Percentiles rank a stretch among this genome's conserved stretches.
Conservation (phyloP, 2,329 filamentous ascomycete species). For the Didymella keratinophila region DNA sequence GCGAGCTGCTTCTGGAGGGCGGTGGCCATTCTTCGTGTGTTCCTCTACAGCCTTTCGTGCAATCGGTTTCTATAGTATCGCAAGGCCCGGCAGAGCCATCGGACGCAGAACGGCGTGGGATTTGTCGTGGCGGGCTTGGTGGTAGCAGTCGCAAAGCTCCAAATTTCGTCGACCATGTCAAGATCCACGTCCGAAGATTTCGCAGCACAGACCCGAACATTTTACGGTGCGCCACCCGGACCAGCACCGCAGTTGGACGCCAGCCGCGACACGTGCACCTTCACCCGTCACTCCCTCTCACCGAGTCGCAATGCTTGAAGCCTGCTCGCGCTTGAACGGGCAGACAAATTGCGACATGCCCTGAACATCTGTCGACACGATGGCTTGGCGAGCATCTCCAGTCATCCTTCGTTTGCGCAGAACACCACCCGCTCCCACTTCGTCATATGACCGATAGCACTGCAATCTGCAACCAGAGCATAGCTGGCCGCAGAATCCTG, state of each 20-base stretch:
- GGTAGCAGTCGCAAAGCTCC: too few relatives aligned
- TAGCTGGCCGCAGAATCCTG: too few relatives aligned
- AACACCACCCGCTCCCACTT: too few relatives aligned
- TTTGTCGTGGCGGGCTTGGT: constrained; percentile 28
- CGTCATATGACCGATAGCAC: too few relatives aligned
- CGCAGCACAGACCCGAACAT: constrained; percentile 6
- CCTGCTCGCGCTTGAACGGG: neutral
- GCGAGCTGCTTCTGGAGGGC: constrained; percentile 93
- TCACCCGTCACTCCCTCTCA: neutral
- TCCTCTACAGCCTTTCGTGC: too few relatives aligned
- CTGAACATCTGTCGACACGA: neutral
- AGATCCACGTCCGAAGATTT: constrained; percentile 7
- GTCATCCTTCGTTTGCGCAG: too few relatives aligned
- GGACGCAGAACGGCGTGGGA: constrained; percentile 29
- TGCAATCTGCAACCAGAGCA: too few relatives aligned
- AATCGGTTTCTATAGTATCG: neutral
- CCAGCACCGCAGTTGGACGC: constrained; percentile 1
- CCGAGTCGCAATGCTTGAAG: too few relatives aligned
- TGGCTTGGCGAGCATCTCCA: neutral
- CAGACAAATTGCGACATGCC: neutral
- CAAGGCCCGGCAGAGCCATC: constrained; percentile 33
- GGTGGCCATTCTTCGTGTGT: constrained; percentile 66
- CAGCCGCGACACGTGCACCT: constrained; percentile 2
- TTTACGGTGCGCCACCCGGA: constrained; percentile 8
- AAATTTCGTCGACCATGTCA: constrained; percentile 28